Evolutionary conservation across 2,329 filamentous ascomycete species (phyloP), one percentile per base, ranked within the genome.

Genomic region (Fusarium keratoplasticum): DNA sequence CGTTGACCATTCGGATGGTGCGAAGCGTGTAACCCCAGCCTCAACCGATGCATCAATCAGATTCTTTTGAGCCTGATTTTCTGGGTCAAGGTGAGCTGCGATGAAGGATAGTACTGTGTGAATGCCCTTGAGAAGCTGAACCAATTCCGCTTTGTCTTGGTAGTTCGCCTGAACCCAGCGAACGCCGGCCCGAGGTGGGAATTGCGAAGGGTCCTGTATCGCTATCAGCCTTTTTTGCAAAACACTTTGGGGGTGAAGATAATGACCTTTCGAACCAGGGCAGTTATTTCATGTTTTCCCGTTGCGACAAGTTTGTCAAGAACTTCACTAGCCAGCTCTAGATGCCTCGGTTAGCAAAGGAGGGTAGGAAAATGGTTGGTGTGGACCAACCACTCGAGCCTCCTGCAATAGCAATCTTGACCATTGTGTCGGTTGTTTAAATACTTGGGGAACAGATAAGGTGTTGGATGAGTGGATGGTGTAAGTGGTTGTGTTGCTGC

Each of bases 11-110:
- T 92, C 90, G 40, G 87, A 88, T 2, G 90, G 89, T 1, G 91
- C 86, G 77, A 90, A 91, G 8, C 89, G 86, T 73, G 87, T 87
- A 7, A 93, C 90, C 1, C 89, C 89, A 2, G 89, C 90, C 4
- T 83, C 82, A 42, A 91, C 84, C 8, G 89, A 85, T 1, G 90
- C 91, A 66, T 92, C 88, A 61, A 92, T 88, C 55, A 93, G 81
- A 35, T 85, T 86, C 68, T 84, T 85, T 75, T 92, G 90, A 0
- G 86, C 80, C 31, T 78, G 81, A 27, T 83, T 77, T 0, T 72
- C 75, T 0, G 79, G 79, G 55, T 85, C 83, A 0, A 78, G 74
- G 10, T 83, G 80, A 1, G 80, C 69, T 6, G 82, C 72, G 11
- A 87, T 70, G 75, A 89, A 89, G 11, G 85, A 88, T 2, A 89